A percentile compares a stretch with the other conserved stretches of the same genome.
These are phyloP conservation scores for Agrocybe pediades DNA, from an alignment of 768 basidiomycete genomes.

Conservation along the genomic window DNA sequence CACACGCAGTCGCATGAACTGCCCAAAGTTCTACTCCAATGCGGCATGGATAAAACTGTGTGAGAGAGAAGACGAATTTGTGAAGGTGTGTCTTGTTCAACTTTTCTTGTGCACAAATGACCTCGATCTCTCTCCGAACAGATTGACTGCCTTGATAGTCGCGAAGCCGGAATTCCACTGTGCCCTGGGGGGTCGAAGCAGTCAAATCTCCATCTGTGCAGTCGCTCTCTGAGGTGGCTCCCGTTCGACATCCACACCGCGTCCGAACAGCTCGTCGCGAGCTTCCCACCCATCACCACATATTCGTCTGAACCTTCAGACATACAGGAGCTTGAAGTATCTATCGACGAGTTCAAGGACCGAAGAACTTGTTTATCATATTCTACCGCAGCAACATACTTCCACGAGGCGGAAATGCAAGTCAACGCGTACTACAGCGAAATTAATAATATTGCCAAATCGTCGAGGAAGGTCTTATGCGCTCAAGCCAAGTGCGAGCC, in stretches of 20 bases:
- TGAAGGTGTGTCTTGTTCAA: conserved; percentile 56
- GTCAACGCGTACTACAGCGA: conserved; percentile 47
- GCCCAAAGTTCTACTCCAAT: conserved; percentile 63
- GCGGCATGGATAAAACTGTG: conserved; percentile 58
- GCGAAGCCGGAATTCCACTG: conserved; percentile 66
- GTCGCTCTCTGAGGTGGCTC: conserved; percentile 49
- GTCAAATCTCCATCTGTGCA: conserved; percentile 52
- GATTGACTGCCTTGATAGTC: conserved; percentile 68
- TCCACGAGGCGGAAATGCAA: conserved; percentile 52
- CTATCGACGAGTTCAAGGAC: conserved; percentile 50
- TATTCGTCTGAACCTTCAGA: conserved; percentile 52
- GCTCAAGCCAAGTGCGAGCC: conserved; percentile 48
- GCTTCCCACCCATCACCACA: conserved; percentile 50
- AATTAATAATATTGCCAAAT: conserved; percentile 43
- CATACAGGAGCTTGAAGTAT: conserved; percentile 42
- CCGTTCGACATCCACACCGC: no score
- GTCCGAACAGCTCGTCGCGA: conserved; percentile 49
- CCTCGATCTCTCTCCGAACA: conserved; percentile 23
- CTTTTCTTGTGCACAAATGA: background rate
- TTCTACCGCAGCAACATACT: conserved; percentile 55
- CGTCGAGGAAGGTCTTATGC: conserved; percentile 44
- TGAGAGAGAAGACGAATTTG: conserved; percentile 63
- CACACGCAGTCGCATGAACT: conserved; percentile 67
- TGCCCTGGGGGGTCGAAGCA: conserved; percentile 61
- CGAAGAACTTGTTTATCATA: conserved; percentile 45